These are phyloP conservation scores for Globisporangium cylindrosporum DNA, from an alignment of 352 stramenopile genomes.

Conservation along the genomic window DNA sequence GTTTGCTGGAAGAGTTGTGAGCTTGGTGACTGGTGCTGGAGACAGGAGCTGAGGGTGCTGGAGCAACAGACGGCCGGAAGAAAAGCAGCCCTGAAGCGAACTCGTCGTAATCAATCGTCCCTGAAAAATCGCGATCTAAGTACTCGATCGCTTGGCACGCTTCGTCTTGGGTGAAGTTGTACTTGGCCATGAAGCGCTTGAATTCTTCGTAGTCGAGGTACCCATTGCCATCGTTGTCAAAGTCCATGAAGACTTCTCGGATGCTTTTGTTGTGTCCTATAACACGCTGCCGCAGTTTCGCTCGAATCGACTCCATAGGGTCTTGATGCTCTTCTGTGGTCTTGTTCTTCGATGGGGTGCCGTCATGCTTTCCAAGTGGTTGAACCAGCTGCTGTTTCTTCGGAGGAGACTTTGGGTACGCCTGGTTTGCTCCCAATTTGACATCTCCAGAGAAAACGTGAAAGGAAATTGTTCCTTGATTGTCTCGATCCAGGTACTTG, in stretches of 20 bases:
- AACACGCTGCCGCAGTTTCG: slow-evolving; percentile 55
- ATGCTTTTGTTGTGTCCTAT: slow-evolving; percentile 76
- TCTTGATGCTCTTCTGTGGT: slow-evolving; percentile 19
- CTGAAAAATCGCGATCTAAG: slow-evolving; percentile 53
- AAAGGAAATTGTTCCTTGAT: slow-evolving; percentile 48
- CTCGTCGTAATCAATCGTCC: slow-evolving; percentile 74
- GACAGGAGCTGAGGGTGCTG: background rate
- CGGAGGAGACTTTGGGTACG: slow-evolving; percentile 37
- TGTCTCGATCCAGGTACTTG: slow-evolving; percentile 35
- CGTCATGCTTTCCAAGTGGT: slow-evolving; percentile 28
- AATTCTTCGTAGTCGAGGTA: slow-evolving; percentile 69
- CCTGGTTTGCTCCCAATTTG: slow-evolving; percentile 35
- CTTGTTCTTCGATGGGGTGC: slow-evolving; percentile 11
- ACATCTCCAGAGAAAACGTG: slow-evolving; percentile 45
- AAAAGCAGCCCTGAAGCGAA: slow-evolving; percentile 69
- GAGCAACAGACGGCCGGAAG: slow-evolving; percentile 36
- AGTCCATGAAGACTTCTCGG: slow-evolving; percentile 68
- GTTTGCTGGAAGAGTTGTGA: slow-evolving; percentile 1
- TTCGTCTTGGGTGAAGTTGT: slow-evolving; percentile 52
- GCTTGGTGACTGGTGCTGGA: background rate
- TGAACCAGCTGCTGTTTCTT: slow-evolving; percentile 42
- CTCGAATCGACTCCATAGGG: slow-evolving; percentile 54
- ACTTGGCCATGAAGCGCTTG: slow-evolving; percentile 60
- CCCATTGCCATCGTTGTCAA: slow-evolving; percentile 54
- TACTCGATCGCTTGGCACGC: slow-evolving; percentile 41